Evolutionary conservation across 305 asterid genomes (phyloP).

Genomic region (Stenogyne calaminthoides): DNA sequence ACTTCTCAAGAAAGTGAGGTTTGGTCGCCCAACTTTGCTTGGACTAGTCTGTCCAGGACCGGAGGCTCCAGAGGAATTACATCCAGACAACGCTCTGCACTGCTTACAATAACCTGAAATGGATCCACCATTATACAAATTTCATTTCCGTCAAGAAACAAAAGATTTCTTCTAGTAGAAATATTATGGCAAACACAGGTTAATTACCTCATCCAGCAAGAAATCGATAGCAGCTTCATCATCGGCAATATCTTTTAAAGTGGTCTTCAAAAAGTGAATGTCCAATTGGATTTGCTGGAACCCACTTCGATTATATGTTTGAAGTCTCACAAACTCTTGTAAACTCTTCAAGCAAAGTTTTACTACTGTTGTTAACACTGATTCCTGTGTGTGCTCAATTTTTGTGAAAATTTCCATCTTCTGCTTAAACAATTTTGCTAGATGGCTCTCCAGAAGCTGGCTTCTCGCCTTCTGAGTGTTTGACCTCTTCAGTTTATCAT

Average conservation of each 20-base stretch:
- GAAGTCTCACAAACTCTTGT: slow-evolving; percentile 91
- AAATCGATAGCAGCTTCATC: slow-evolving; percentile 94
- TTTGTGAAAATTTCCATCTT: slow-evolving; percentile 93
- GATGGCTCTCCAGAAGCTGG: slow-evolving; percentile 94
- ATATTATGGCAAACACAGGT: not conserved
- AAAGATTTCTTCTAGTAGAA: slow-evolving; percentile 4
- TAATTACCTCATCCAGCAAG: slow-evolving; percentile 87
- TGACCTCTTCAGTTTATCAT: slow-evolving; percentile 66
- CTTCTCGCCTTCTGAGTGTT: slow-evolving; percentile 89
- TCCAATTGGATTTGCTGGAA: slow-evolving; percentile 96
- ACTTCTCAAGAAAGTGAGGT: slow-evolving; percentile 18
- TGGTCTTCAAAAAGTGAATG: slow-evolving; percentile 73
- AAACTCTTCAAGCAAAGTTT: slow-evolving; percentile 86
- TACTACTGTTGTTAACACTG: slow-evolving; percentile 64
- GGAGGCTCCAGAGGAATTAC: slow-evolving; percentile 76
- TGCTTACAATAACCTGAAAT: slow-evolving; percentile 72
- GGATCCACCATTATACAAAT: slow-evolving; percentile 21
- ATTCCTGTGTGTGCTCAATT: slow-evolving; percentile 90
- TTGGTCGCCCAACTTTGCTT: slow-evolving; percentile 66
- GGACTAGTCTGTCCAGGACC: slow-evolving; percentile 82
- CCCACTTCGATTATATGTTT: slow-evolving; percentile 86
- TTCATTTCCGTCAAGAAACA: not conserved
- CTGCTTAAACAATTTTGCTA: slow-evolving; percentile 92
- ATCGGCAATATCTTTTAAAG: slow-evolving; percentile 71
- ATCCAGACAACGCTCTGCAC: slow-evolving; percentile 91